These are phyloP conservation scores for Stachybotrys echinatus DNA, from an alignment of 2,329 filamentous ascomycete genomes.

Conservation along the genomic window DNA sequence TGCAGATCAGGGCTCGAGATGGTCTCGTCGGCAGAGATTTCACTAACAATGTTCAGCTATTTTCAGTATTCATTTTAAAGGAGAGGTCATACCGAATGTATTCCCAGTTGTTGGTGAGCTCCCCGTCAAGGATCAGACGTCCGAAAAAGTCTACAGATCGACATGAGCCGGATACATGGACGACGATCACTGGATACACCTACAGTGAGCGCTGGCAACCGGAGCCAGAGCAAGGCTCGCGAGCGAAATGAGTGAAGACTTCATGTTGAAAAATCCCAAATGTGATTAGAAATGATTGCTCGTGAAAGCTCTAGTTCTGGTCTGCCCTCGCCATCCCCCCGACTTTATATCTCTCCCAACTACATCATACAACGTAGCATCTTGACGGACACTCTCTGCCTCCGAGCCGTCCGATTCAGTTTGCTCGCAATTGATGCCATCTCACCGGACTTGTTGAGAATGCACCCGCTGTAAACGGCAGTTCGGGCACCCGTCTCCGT, in stretches of 20 bases:
- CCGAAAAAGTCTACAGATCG: slow-evolving; percentile 3
- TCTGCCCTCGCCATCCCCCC: background rate
- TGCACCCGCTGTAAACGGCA: background rate
- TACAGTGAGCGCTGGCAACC: background rate
- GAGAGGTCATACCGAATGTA: slow-evolving; percentile 5
- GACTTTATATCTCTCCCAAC: background rate
- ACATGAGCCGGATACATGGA: background rate
- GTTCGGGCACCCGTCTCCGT: background rate
- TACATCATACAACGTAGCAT: background rate
- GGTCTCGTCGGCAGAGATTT: background rate
- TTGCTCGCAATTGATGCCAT: too few species aligned
- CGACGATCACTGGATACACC: background rate
- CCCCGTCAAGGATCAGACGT: slow-evolving; percentile 5
- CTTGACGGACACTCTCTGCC: background rate
- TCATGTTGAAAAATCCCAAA: background rate
- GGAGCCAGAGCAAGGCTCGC: background rate
- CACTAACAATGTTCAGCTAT: background rate
- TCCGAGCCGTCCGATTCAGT: too few species aligned
- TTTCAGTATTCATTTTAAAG: background rate
- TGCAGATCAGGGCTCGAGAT: background rate
- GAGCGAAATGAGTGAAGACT: background rate
- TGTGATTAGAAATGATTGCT: background rate
- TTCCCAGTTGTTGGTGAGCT: slow-evolving; percentile 4
- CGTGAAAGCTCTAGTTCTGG: background rate
- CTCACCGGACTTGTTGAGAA: too few species aligned